Conservation (phyloP, 352 stramenopile genomes). For the Phytophthora foliorum region DNA sequence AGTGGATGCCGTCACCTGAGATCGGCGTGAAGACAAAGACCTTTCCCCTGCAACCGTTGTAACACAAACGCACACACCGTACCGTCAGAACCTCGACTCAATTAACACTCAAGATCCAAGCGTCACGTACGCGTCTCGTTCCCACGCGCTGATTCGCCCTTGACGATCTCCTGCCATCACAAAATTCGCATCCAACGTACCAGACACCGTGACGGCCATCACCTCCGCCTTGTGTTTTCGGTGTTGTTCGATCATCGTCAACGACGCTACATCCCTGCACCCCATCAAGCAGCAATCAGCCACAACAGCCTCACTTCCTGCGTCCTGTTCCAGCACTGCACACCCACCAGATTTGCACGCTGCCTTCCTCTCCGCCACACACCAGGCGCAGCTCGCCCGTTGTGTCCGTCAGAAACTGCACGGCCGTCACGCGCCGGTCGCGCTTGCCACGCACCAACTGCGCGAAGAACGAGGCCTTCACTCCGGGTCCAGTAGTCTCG, state of each 20-base stretch:
- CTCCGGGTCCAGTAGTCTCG: not conserved
- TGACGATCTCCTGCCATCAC: conserved; percentile 73
- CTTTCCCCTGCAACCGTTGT: conserved; percentile 38
- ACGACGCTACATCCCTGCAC: conserved; percentile 58
- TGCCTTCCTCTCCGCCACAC: conserved; percentile 73
- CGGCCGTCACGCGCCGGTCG: conserved; percentile 67
- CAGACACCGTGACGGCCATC: conserved; percentile 51
- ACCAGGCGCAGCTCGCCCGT: conserved; percentile 50
- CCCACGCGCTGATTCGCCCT: conserved; percentile 66
- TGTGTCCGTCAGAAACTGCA: conserved; percentile 56
- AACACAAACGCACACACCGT: conserved; percentile 9
- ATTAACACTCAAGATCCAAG: not conserved
- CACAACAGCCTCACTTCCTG: not conserved
- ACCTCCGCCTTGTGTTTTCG: conserved; percentile 71
- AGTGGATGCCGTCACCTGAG: conserved; percentile 62
- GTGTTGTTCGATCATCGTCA: conserved; percentile 68
- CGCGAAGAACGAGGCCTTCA: conserved; percentile 50
- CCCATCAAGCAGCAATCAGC: not conserved
- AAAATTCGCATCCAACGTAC: conserved; percentile 44
- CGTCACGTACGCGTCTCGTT: conserved; percentile 58
- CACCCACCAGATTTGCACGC: conserved; percentile 78
- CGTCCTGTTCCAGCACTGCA: not conserved
- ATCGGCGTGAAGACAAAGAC: conserved; percentile 60
- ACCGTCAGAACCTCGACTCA: conserved; percentile 8
- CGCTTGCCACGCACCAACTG: conserved; percentile 64